These are phyloP conservation scores for Fraxinus latifolia DNA, from an alignment of 305 asterid species.

Conservation along the genomic window DNA sequence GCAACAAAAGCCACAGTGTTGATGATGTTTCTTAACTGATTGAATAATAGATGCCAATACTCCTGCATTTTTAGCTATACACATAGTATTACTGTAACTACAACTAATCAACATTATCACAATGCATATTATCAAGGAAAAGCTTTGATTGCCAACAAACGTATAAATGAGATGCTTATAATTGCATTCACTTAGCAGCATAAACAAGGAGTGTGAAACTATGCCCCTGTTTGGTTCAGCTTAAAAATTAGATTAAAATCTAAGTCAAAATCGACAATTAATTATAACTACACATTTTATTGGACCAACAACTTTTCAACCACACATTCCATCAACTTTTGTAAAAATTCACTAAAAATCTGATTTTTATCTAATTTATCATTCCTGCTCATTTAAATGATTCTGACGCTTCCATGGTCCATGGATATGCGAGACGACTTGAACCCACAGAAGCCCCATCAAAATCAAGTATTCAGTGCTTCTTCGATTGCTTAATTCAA, in stretches of 20 bases:
- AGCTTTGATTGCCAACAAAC: background rate
- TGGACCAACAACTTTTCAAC: background rate
- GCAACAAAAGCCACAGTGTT: constrained; percentile 10
- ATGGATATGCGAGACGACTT: background rate
- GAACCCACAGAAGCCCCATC: background rate
- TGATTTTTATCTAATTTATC: background rate
- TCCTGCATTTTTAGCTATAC: constrained; percentile 12
- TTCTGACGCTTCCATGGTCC: background rate
- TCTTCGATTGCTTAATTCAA: background rate
- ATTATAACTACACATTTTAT: background rate
- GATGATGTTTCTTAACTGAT: constrained; percentile 10
- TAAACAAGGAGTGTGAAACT: background rate
- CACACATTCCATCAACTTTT: background rate
- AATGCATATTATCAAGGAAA: background rate
- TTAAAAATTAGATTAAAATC: background rate
- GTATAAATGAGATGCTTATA: background rate
- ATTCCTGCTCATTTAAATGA: background rate
- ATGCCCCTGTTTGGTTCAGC: background rate
- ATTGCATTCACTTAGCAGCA: background rate
- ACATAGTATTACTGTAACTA: background rate
- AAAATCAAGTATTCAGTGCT: background rate
- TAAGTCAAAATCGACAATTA: background rate
- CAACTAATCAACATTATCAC: background rate
- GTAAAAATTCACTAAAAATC: background rate
- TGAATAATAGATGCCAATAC: background rate